Evolutionary conservation across 2,329 filamentous ascomycete species (phyloP), one percentile per base, ranked within the genome.

Genomic region (Tricladium varicosporioides): DNA sequence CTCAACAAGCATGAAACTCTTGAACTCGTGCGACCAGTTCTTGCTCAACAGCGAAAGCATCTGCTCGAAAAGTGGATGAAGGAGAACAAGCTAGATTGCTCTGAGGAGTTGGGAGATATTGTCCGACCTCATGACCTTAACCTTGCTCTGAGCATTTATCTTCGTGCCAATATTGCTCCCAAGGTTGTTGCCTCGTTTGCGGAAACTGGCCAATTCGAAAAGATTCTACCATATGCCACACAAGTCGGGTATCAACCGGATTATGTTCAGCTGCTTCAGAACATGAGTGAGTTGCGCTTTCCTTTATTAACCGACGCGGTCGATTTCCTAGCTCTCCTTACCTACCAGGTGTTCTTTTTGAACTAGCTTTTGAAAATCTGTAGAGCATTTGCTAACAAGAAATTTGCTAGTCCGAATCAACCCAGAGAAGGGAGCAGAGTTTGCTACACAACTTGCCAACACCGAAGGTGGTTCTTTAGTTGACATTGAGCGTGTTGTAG

Each of bases 31-130:
- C 86, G 92, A 64, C 94, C 94, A 16, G 94, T 99, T 16, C 82
- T 99, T 57, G 86, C 89, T 56, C 94, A 99, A 75, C 94, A 92
- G 73, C 86, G 94, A 63, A 97, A 97, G 77, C 91, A 97, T 70
- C 79, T 99, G 22, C 83, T 99, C 27, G 94, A 97, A 76, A 99
- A 99, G 76, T 99, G 95, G 95, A 83, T 97, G 73, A 88, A 88
- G 70, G 94, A 97, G 76, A 89, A 91, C 75, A 99, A 99, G 80
- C 82, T 99, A 45, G 91, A 95, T 72, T 92, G 89, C 76, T 97
- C 94, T 0, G 94, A 99, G 77, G 91, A 97, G 74, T 84, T 99
- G 50, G 94, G 94, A 77, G 95, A 99, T 72, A 85, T 96, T 67
- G 89, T 97, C 51, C 89, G 94, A 48, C 82, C 89, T 16, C 91